Evolutionary conservation across 805 yeast species (phyloP).

Genomic region (Saccharomycopsis fodiens): DNA sequence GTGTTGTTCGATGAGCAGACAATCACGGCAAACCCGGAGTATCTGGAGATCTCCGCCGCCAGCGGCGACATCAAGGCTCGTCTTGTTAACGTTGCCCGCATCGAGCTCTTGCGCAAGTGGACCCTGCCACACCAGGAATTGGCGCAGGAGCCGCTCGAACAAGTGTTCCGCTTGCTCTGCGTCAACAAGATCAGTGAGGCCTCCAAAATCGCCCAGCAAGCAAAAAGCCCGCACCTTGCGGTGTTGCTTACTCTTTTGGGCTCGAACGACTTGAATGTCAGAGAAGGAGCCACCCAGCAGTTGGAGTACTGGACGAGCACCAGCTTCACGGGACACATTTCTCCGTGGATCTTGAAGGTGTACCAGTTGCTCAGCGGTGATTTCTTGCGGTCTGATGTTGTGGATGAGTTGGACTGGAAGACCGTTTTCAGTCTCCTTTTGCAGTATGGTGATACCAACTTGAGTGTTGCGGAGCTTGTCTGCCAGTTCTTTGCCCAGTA

Average conservation of each 20-base stretch:
- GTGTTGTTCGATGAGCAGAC: conserved; percentile 47
- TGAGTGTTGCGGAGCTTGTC: conserved; percentile 28
- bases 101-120: conserved; percentile 49
- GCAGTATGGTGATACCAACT: conserved; percentile 52
- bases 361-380: conserved; percentile 59
- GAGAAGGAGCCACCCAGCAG: conserved; percentile 50
- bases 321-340: conserved; percentile 38
- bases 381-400: conserved; percentile 29
- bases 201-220: conserved; percentile 46
- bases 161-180: conserved; percentile 41
- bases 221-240: conserved; percentile 64
- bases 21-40: conserved; percentile 21
- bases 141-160: conserved; percentile 31
- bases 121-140: conserved; percentile 35
- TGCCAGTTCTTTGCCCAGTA: conserved; percentile 24
- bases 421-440: conserved; percentile 49
- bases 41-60: conserved; percentile 23
- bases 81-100: conserved; percentile 30
- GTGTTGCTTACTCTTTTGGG: conserved; percentile 62
- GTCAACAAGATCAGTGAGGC: conserved; percentile 59
- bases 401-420: conserved; percentile 56
- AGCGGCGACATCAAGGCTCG: conserved; percentile 16
- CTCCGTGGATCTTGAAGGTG: conserved; percentile 46
- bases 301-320: conserved; percentile 55
- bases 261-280: conserved; percentile 56